Base-by-base conservation (phyloP, 2,329 filamentous ascomycete species). In the Cyclaneusma minus region DNA sequence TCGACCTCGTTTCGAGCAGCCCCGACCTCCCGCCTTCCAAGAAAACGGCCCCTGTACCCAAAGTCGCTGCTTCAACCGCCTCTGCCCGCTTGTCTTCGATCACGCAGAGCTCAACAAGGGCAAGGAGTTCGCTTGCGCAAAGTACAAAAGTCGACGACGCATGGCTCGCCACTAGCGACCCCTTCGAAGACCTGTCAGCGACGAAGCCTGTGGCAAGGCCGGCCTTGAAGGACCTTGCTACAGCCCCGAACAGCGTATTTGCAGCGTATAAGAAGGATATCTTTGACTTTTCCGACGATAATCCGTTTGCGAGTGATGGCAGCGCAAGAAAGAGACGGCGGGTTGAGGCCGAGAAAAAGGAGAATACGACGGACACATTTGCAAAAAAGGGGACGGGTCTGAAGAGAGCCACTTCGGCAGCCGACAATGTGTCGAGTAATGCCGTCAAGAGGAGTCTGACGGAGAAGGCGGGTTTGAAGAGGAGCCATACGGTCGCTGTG, bases 371-470 rank as follows among this genome's bases (percentile, higher is more conserved):
- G 19, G 12, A 21, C 13, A 14, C 14, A 14, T 12, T 12, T 13
- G 19, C 14, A 17, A 16, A 14, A 14, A 38, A 33, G 16, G 20
- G 24, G 3, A 22, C 28, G 7, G 33, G 33, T 12, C 38, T 27
- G 16, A 40, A 33, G 14, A 31, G 39, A 15, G 30, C 38, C 6
- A 28, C 45, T 13, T 46, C 50, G 4, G 51, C 55, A 32, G 44
- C 48, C 8, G 41, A 54, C 24, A 46, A 51, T 12, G 44, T 50
- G 14, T 46, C 50, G 21, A 48, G 50, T 20, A 43, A 45, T 7
- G 35, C 11, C 15, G 28, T 13, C 27, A 31, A 14, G 25, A 24
- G 18, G 21, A 22, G 22, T 10, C n/a, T 8, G 12, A 32, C 20
- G 24, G 21, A 7, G 26, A 29, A 20, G 24, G 25, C 12, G 33